Percentiles rank a stretch among this genome's conserved stretches.
These are phyloP conservation scores for Gonium pectorale DNA, from an alignment of 139 green algal genomes.

Conservation along the genomic window DNA sequence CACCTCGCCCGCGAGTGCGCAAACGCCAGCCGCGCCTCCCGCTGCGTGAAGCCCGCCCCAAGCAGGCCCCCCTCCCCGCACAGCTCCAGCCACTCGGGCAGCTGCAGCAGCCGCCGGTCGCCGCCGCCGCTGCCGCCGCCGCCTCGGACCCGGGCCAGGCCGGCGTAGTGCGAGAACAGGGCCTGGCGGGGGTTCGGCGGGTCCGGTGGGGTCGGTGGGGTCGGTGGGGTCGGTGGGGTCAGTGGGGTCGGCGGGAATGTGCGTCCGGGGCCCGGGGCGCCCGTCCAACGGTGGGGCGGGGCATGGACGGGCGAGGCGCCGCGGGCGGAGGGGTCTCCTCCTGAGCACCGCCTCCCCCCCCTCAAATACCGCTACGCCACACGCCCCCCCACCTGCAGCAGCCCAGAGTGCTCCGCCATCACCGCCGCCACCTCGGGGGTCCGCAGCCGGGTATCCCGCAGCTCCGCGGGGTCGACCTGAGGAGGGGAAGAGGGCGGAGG, in stretches of 20 bases:
- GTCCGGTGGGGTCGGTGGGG: neutral
- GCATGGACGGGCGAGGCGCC: neutral
- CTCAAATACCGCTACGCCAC: neutral
- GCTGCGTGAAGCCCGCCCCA: slow-evolving; percentile 54
- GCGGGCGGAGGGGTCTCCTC: neutral
- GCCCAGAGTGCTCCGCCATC: slow-evolving; percentile 37
- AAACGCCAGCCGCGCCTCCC: slow-evolving; percentile 63
- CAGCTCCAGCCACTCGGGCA: slow-evolving; percentile 54
- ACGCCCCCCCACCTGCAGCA: slow-evolving; percentile 7
- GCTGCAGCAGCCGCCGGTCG: slow-evolving; percentile 27
- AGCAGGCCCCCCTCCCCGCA: slow-evolving; percentile 33
- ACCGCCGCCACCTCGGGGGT: slow-evolving; percentile 61
- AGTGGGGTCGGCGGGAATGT: neutral
- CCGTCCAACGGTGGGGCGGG: neutral
- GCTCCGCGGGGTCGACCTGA: slow-evolving; percentile 53
- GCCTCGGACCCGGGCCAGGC: neutral
- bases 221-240: neutral
- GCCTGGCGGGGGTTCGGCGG: neutral
- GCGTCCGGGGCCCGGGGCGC: neutral
- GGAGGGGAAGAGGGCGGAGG: neutral
- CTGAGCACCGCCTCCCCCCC: neutral
- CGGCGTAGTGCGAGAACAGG: slow-evolving; percentile 55
- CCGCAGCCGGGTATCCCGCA: slow-evolving; percentile 63
- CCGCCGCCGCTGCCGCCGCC: neutral
- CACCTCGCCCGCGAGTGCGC: slow-evolving; percentile 60